Evolutionary conservation across 495 filamentous ascomycete genomes (phyloP).

Genomic region (Amorphotheca resinae): DNA sequence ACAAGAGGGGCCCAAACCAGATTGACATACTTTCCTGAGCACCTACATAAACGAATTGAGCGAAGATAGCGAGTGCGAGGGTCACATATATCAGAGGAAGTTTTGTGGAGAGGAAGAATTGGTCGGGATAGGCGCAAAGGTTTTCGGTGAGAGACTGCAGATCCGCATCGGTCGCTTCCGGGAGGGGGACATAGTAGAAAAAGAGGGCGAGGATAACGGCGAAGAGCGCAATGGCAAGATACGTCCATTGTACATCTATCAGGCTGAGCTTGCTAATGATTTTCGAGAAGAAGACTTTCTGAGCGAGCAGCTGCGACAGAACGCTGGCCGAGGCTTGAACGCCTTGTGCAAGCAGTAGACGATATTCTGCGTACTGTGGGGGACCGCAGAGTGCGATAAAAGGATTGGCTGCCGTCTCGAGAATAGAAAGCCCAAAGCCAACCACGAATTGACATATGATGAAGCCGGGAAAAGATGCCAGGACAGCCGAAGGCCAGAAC

Average conservation of each 20-base stretch:
- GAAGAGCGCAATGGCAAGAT: conserved; percentile 60
- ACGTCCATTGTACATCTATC: conserved; percentile 66
- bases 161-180: conserved; percentile 38
- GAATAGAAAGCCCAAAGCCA: conserved; percentile 48
- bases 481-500: conserved; percentile 54
- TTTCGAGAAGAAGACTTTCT: conserved; percentile 52
- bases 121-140: conserved; percentile 7
- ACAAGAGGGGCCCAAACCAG: conserved; percentile 44
- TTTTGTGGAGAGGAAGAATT: conserved; percentile 27
- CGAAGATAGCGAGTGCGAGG: conserved; percentile 49
- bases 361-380: conserved; percentile 35
- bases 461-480: conserved; percentile 49
- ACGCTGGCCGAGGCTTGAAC: conserved; percentile 58
- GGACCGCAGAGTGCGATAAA: conserved; percentile 50
- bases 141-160: conserved; percentile 30
- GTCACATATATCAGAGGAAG: conserved; percentile 25
- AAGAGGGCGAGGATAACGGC: conserved; percentile 50
- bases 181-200: conserved; percentile 45
- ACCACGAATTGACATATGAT: conserved; percentile 53
- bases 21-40: conserved; percentile 59
- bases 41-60: conserved; percentile 65
- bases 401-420: conserved; percentile 57
- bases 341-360: conserved; percentile 55
- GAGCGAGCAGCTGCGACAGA: conserved; percentile 51
- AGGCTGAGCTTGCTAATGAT: conserved; percentile 20